A percentile compares a stretch with the other conserved stretches of the same genome.
These are phyloP conservation scores for Dendrothele bispora DNA, from an alignment of 768 basidiomycete genomes.

Conservation along the genomic window DNA sequence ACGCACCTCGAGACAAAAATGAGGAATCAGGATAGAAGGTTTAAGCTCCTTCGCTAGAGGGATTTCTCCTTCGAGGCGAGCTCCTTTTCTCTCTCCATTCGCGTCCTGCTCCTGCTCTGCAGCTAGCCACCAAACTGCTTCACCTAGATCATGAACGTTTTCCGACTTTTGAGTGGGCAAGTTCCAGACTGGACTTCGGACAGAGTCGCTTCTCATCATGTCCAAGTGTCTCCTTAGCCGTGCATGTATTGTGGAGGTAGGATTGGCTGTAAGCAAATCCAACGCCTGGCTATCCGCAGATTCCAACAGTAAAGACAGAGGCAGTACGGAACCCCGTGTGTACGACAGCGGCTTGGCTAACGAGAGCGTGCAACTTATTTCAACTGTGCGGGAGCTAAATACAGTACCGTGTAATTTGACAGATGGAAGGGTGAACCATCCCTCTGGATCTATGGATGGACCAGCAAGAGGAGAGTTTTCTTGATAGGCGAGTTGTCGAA, in stretches of 20 bases:
- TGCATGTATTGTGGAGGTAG: not conserved
- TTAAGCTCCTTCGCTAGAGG: slow-evolving; percentile 2
- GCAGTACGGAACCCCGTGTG: slow-evolving; percentile 8
- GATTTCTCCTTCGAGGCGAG: slow-evolving; percentile 5
- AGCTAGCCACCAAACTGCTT: slow-evolving; percentile 3
- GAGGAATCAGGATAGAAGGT: slow-evolving; percentile 2
- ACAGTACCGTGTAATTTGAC: slow-evolving; percentile 27
- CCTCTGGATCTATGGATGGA: slow-evolving; percentile 38
- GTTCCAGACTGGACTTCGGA: not conserved
- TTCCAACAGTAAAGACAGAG: not conserved
- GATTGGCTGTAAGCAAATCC: slow-evolving; percentile 5
- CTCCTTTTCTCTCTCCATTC: not conserved
- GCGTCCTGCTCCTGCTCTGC: not conserved
- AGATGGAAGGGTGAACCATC: slow-evolving; percentile 33
- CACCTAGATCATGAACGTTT: not conserved
- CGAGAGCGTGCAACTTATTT: slow-evolving; percentile 28
- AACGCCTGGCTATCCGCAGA: slow-evolving; percentile 5
- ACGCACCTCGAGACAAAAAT: slow-evolving; percentile 1
- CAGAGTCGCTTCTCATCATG: not conserved
- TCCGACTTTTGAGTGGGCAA: not conserved
- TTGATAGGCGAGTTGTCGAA: slow-evolving; percentile 36
- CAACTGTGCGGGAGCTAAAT: slow-evolving; percentile 25
- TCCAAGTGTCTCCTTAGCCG: not conserved
- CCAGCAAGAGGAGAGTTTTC: slow-evolving; percentile 32
- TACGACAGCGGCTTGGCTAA: slow-evolving; percentile 4